phyloP scores from a whole-genome alignment of 2,329 filamentous ascomycete genomes.

The Aspergillus phoenicis region DNA sequence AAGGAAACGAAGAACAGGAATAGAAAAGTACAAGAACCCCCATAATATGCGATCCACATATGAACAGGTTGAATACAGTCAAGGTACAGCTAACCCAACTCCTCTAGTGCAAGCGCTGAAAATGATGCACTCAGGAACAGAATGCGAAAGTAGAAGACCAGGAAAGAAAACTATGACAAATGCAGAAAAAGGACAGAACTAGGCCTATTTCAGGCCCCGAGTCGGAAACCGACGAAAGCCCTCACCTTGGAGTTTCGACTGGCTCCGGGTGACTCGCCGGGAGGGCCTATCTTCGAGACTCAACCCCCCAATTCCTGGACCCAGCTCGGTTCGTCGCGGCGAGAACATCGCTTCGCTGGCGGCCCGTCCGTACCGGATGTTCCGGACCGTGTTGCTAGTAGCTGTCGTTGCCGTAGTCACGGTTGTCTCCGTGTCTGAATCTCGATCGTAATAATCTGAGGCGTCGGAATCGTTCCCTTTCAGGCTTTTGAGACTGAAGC shows the following conservation, averaged over 20 bases:
- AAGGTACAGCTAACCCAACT: slow-evolving; percentile 2
- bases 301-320: slow-evolving; percentile 35
- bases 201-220: slow-evolving; percentile 21
- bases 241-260: slow-evolving; percentile 29
- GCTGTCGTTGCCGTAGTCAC: slow-evolving; percentile 35
- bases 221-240: slow-evolving; percentile 17
- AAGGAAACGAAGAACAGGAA: too few relatives aligned
- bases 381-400: slow-evolving; percentile 38
- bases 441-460: slow-evolving; percentile 35
- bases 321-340: slow-evolving; percentile 35
- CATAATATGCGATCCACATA: neutral
- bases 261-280: slow-evolving; percentile 41
- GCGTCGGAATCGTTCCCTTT: slow-evolving; percentile 35
- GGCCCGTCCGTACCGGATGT: slow-evolving; percentile 39
- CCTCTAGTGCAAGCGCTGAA: slow-evolving; percentile 8
- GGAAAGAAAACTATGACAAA: neutral
- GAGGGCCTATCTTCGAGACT: slow-evolving; percentile 38
- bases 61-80: neutral
- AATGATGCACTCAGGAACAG: neutral
- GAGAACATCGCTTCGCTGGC: slow-evolving; percentile 30
- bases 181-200: neutral
- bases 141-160: slow-evolving; percentile 39
- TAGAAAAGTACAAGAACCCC: neutral
- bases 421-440: slow-evolving; percentile 43
- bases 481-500: slow-evolving; percentile 36